phyloP scores from a whole-genome alignment of 768 basidiomycete genomes.

The Clathrus columnatus region DNA sequence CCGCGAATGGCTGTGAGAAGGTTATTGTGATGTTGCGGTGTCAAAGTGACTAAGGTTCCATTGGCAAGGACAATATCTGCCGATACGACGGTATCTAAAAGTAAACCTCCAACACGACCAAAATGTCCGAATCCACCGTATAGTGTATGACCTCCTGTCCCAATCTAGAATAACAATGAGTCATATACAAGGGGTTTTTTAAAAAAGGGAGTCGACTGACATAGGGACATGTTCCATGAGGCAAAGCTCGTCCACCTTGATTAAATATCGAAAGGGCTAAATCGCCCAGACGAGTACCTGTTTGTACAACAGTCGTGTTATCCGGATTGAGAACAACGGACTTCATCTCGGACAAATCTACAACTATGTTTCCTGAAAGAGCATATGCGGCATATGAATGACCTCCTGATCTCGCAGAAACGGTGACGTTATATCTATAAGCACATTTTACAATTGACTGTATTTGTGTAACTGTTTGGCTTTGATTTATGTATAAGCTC shows the following conservation, averaged over 20 bases:
- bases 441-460: conserved; percentile 11
- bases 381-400: conserved; percentile 21
- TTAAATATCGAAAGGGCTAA: conserved; percentile 13
- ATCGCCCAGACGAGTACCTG: conserved; percentile 16
- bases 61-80: conserved; percentile 13
- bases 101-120: conserved; percentile 16
- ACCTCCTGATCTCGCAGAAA: conserved; percentile 16
- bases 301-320: conserved; percentile 13
- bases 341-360: conserved; percentile 20
- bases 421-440: conserved; percentile 4
- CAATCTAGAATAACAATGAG: conserved; percentile 13
- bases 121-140: conserved; percentile 17
- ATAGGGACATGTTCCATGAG: conserved; percentile 17
- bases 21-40: conserved; percentile 7
- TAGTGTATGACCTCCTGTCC: conserved; percentile 17
- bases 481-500: background rate
- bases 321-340: conserved; percentile 15
- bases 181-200: conserved; percentile 8
- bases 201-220: conserved; percentile 1
- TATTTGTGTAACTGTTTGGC: conserved; percentile 9
- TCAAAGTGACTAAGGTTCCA: conserved; percentile 11
- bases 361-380: conserved; percentile 16
- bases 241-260: conserved; percentile 16
- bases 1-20: conserved; percentile 20
- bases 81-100: conserved; percentile 18